Conservation (phyloP, 257 asterid species). For the Thymus quinquecostatus region DNA sequence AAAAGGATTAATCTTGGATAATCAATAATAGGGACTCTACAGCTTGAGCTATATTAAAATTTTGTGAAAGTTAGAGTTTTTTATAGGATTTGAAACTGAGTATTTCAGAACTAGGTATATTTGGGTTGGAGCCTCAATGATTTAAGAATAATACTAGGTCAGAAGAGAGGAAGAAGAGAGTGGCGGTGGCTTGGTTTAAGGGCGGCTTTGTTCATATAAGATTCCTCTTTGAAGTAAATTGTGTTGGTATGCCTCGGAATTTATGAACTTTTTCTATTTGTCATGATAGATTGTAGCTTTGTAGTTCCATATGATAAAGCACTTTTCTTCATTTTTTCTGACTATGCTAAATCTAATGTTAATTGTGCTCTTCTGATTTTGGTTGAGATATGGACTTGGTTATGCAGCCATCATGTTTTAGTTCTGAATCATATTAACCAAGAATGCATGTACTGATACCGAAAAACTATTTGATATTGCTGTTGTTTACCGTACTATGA, state of each 20-base stretch:
- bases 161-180: conserved; percentile 76
- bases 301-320: conserved; percentile 28
- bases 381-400: neutral
- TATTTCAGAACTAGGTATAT: too few relatives aligned
- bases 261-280: conserved; percentile 32
- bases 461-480: neutral
- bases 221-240: conserved; percentile 35
- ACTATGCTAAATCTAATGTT: conserved; percentile 8
- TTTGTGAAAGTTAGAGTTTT: too few relatives aligned
- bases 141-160: too few relatives aligned
- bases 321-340: conserved; percentile 19
- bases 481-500: too few relatives aligned
- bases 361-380: neutral
- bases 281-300: conserved; percentile 38
- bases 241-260: conserved; percentile 31
- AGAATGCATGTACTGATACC: neutral
- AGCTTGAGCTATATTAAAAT: too few relatives aligned
- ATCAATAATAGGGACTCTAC: too few relatives aligned
- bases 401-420: neutral
- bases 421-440: neutral
- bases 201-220: conserved; percentile 40
- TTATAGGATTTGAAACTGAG: too few relatives aligned
- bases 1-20: too few relatives aligned
- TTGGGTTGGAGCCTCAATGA: too few relatives aligned
- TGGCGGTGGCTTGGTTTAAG: conserved; percentile 39